Percentiles rank a stretch among this genome's conserved stretches.
Evolutionary conservation across 305 asterid species (phyloP).

Genomic region (Lippia alba): DNA sequence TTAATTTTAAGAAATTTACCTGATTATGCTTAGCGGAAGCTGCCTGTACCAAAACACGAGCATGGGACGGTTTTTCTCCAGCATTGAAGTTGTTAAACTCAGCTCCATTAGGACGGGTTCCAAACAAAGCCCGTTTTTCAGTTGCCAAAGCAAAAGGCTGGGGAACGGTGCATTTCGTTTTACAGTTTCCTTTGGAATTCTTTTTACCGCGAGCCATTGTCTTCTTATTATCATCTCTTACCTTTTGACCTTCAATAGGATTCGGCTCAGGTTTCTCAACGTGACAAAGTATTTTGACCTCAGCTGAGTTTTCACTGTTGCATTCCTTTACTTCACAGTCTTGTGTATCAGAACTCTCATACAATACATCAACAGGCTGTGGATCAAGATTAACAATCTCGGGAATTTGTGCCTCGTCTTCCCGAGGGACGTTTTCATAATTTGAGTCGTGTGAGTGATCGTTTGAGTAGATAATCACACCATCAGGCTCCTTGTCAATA

Average conservation of each 20-base stretch:
- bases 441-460: conserved; percentile 45
- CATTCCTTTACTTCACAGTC: conserved; percentile 71
- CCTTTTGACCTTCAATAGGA: conserved; percentile 40
- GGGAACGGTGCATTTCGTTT: conserved; percentile 66
- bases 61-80: conserved; percentile 36
- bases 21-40: conserved; percentile 43
- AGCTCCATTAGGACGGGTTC: conserved; percentile 43
- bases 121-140: conserved; percentile 60
- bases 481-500: conserved; percentile 68
- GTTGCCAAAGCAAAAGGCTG: conserved; percentile 73
- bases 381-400: conserved; percentile 46
- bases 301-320: conserved; percentile 49
- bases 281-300: conserved; percentile 32
- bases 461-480: conserved; percentile 47
- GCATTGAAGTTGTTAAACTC: conserved; percentile 39
- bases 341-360: conserved; percentile 50
- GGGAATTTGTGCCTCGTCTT: conserved; percentile 38
- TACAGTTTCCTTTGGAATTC: conserved; percentile 52
- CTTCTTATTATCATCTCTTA: conserved; percentile 47
- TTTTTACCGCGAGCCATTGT: conserved; percentile 46
- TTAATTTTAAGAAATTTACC: conserved; percentile 42
- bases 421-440: conserved; percentile 33
- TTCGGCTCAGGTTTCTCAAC: conserved; percentile 35
- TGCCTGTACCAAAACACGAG: conserved; percentile 24
- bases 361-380: conserved; percentile 40